Conservation (phyloP, 192 early-diverging fungal genomes). For the Chytriomyces sp. region DNA sequence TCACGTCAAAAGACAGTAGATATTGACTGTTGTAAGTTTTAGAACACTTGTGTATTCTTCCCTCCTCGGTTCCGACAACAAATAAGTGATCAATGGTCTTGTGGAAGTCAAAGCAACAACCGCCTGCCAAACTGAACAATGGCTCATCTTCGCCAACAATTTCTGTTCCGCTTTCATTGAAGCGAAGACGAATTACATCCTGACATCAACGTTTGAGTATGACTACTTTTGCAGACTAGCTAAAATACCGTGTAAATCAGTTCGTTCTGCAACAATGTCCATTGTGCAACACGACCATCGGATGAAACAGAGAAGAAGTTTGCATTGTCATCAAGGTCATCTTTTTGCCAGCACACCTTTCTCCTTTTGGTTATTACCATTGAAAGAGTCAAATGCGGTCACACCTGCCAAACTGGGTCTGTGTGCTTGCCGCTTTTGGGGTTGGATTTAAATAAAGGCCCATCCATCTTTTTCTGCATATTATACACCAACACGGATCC, state of each 20-base stretch:
- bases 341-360: conserved; percentile 64
- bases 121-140: conserved; percentile 57
- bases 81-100: conserved; percentile 60
- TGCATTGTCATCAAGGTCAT: conserved; percentile 64
- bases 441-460: conserved; percentile 51
- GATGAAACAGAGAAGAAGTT: conserved; percentile 66
- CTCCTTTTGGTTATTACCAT: neutral
- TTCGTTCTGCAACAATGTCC: conserved; percentile 66
- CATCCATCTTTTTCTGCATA: conserved; percentile 57
- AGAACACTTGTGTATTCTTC: conserved; percentile 62
- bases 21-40: conserved; percentile 63
- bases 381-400: neutral
- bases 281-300: conserved; percentile 61
- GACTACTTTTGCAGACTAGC: neutral
- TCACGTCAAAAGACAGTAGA: conserved; percentile 59
- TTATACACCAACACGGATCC: conserved; percentile 62
- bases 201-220: neutral
- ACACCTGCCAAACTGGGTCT: conserved; percentile 67
- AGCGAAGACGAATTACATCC: conserved; percentile 42
- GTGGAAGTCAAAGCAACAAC: conserved; percentile 67
- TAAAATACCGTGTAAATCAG: conserved; percentile 49
- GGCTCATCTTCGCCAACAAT: conserved; percentile 40
- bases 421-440: conserved; percentile 55
- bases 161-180: conserved; percentile 30
- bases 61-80: conserved; percentile 70